Evolutionary conservation across 2,329 filamentous ascomycete genomes (phyloP).

Genomic region (Penicillium sp.): DNA sequence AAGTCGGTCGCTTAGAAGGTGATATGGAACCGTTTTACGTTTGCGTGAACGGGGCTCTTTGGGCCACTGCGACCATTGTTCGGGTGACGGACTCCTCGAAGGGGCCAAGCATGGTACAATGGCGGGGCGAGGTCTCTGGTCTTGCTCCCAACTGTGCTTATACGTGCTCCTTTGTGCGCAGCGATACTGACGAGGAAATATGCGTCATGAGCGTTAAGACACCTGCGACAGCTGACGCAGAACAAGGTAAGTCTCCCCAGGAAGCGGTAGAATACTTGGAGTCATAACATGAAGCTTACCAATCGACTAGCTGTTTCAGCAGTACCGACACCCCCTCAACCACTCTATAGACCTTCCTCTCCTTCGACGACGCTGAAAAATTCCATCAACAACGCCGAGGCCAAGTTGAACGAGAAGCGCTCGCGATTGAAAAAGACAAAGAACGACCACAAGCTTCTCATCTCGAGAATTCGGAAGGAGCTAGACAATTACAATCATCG

Average conservation of each 20-base stretch:
- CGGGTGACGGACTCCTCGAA: constrained; percentile 46
- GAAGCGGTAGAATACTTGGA: background rate
- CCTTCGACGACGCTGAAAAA: constrained; percentile 66
- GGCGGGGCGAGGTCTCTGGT: constrained; percentile 64
- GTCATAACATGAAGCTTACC: constrained; percentile 7
- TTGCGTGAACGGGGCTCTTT: constrained; percentile 65
- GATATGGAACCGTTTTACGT: constrained; percentile 63
- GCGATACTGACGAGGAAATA: constrained; percentile 58
- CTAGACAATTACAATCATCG: constrained; percentile 60
- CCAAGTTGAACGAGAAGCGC: constrained; percentile 60
- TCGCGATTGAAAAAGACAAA: constrained; percentile 60
- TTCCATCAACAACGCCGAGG: constrained; percentile 63
- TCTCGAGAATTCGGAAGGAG: constrained; percentile 62
- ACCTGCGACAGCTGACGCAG: constrained; percentile 58
- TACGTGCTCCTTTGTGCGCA: constrained; percentile 62
- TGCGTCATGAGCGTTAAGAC: constrained; percentile 64
- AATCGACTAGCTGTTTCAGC: constrained; percentile 31
- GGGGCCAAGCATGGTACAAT: constrained; percentile 50
- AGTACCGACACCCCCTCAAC: constrained; percentile 54
- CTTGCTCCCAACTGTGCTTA: constrained; percentile 66
- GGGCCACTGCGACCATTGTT: constrained; percentile 62
- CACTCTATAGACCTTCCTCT: constrained; percentile 62
- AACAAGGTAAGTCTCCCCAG: constrained; percentile 51
- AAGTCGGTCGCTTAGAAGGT: constrained; percentile 26
- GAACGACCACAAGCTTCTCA: constrained; percentile 61